phyloP scores from a whole-genome alignment of 306 rosid genomes.

The Neltuma alba region DNA sequence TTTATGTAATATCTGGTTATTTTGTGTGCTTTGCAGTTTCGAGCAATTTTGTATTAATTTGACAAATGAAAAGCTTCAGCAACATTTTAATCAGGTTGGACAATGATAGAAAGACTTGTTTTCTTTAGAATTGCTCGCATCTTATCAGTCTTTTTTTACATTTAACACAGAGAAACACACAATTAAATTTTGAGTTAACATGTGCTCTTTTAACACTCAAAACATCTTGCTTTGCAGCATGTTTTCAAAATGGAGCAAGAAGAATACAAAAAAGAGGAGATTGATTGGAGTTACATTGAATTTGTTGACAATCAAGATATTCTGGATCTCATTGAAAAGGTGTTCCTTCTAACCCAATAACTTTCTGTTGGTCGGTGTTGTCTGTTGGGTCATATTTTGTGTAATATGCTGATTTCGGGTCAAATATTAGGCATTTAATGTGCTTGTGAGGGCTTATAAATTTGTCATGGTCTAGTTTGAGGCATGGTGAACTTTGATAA shows the following conservation, averaged over 20 bases:
- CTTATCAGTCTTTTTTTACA: constrained; percentile 31
- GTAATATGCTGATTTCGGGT: constrained; percentile 26
- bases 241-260: constrained; percentile 99
- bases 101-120: constrained; percentile 8
- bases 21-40: constrained; percentile 63
- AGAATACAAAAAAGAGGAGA: constrained; percentile 97
- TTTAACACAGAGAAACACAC: neutral
- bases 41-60: constrained; percentile 99
- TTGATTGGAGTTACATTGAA: constrained; percentile 99
- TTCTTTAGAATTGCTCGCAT: constrained; percentile 32
- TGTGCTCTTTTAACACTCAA: constrained; percentile 29
- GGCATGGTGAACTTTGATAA: constrained; percentile 13
- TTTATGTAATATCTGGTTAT: constrained; percentile 21
- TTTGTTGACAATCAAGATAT: constrained; percentile 97
- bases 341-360: constrained; percentile 42
- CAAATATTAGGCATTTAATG: constrained; percentile 15
- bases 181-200: constrained; percentile 8
- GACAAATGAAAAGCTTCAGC: constrained; percentile 99
- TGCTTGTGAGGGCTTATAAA: constrained; percentile 15
- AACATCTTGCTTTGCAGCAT: constrained; percentile 69
- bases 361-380: constrained; percentile 32
- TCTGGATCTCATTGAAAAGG: constrained; percentile 98
- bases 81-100: constrained; percentile 97
- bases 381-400: constrained; percentile 14
- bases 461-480: constrained; percentile 19